Percentiles rank a stretch among this genome's conserved stretches.
Evolutionary conservation across 176 grass and related monocot genomes (phyloP).

Genomic region (Areca catechu): DNA sequence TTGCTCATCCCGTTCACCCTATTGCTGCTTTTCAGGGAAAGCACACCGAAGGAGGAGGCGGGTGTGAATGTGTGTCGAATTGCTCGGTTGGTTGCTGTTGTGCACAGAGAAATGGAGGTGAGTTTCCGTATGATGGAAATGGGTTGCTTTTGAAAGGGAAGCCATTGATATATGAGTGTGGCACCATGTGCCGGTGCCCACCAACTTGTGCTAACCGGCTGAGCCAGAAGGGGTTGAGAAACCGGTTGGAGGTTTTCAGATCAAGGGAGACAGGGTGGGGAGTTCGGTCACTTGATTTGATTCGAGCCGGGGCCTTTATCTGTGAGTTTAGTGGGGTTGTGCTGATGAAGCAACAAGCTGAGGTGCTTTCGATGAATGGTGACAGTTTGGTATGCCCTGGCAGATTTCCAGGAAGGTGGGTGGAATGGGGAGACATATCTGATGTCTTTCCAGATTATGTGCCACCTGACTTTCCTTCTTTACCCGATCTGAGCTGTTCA

Average conservation of each 20-base stretch:
- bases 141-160: slow-evolving; percentile 69
- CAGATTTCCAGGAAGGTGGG: slow-evolving; percentile 70
- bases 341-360: slow-evolving; percentile 68
- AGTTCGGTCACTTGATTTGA: slow-evolving; percentile 89
- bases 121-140: slow-evolving; percentile 75
- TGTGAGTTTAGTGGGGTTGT: slow-evolving; percentile 95
- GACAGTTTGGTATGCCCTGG: slow-evolving; percentile 76
- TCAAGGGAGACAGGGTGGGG: slow-evolving; percentile 95
- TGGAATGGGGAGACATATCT: slow-evolving; percentile 95
- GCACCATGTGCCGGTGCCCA: slow-evolving; percentile 68
- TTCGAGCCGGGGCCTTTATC: slow-evolving; percentile 74
- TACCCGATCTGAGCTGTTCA: slow-evolving; percentile 55
- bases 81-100: slow-evolving; percentile 77
- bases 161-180: slow-evolving; percentile 81
- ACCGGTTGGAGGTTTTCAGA: slow-evolving; percentile 79
- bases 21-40: slow-evolving; percentile 64
- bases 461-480: slow-evolving; percentile 38
- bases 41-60: slow-evolving; percentile 49
- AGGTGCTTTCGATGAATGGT: slow-evolving; percentile 43
- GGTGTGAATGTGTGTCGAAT: slow-evolving; percentile 52
- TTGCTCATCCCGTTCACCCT: slow-evolving; percentile 67
- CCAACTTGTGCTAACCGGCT: slow-evolving; percentile 78
- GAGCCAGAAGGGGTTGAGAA: slow-evolving; percentile 71
- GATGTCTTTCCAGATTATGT: slow-evolving; percentile 74
- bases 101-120: slow-evolving; percentile 62